Evolutionary conservation across 2,329 filamentous ascomycete species (phyloP), one percentile per base, ranked within the genome.

Genomic region (Microcyclospora tardicrescens): DNA sequence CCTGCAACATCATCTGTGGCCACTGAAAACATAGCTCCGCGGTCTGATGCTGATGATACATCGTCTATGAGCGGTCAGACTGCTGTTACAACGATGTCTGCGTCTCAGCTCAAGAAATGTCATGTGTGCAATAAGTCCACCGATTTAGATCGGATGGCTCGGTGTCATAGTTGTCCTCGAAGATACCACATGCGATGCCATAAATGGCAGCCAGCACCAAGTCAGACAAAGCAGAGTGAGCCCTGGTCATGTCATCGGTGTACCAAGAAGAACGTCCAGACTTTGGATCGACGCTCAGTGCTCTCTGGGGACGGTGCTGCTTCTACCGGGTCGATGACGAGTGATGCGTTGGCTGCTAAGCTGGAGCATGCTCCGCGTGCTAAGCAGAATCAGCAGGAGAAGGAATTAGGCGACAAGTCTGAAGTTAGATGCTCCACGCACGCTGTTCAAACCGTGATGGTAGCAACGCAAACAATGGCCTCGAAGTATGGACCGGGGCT

Each of bases 171-270:
- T 4, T 64, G 62, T 43, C 39, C 39, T 4, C 51, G 53, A 16
- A 43, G 43, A 5, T 64, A 59, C 37, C 62, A 64, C 42, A 49
- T 54, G 29, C 50, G 52, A 13, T 63, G 61, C 38, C 54, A 57
- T 36, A 53, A 44, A 6, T 32, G 33, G 9, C 38, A 42, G 12
- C 32, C 39, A 6, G 37, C 41, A 24, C 43, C 42, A 9, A 6
- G 19, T 10, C 10, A 34, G n/a, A 28, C 37, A 6, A 2, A 14
- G 4, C 15, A 35, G 10, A 28, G 16, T 14, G 35, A 37, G n/a
- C 6, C 38, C 15, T 57, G 54, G 54, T 50, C 49, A 33, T 57
- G 54, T 35, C 41, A 37, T 16, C 44, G 47, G n/a, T 56, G 53
- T 30, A 33, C 47, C 11, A 44, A 37, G 35, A 55, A 50, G 33